These are phyloP conservation scores for Microcyclosporella mali DNA, from an alignment of 2,329 filamentous ascomycete genomes.

Conservation along the genomic window DNA sequence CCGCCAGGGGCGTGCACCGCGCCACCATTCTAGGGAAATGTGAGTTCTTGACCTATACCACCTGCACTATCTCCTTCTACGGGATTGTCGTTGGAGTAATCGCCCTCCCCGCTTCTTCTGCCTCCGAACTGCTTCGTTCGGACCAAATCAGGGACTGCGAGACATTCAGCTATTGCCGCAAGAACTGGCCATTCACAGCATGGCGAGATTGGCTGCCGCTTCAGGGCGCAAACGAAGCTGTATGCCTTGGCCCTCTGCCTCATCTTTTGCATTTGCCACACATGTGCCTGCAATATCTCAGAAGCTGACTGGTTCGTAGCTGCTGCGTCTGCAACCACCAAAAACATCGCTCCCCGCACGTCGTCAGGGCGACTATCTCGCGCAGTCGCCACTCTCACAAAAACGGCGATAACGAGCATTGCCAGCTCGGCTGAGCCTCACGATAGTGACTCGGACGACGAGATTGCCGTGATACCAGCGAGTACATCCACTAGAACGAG, in stretches of 20 bases:
- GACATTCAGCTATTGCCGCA: too few species aligned
- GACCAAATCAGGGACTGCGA: too few species aligned
- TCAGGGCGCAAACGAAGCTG: conserved; percentile 4
- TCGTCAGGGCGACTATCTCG: background rate
- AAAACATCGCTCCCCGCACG: background rate
- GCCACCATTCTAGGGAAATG: too few species aligned
- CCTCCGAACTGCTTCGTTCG: too few species aligned
- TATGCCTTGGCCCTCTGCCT: background rate
- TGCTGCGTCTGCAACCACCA: background rate
- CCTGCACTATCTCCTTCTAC: too few species aligned
- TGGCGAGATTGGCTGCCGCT: conserved; percentile 5
- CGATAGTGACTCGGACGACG: conserved; percentile 9
- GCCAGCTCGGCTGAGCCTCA: too few species aligned
- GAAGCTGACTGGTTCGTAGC: conserved; percentile 1
- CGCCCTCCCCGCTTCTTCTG: too few species aligned
- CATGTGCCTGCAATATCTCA: background rate
- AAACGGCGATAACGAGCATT: background rate
- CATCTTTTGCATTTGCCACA: background rate
- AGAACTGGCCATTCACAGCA: background rate
- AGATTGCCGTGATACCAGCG: conserved; percentile 9
- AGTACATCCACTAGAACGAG: conserved; percentile 1
- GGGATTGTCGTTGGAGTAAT: too few species aligned
- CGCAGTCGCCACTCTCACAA: conserved; percentile 2
- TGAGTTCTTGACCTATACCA: too few species aligned
- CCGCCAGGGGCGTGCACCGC: too few species aligned